Evolutionary conservation across 2,329 filamentous ascomycete species (phyloP).

Genomic region (Tympanopsis confertula): DNA sequence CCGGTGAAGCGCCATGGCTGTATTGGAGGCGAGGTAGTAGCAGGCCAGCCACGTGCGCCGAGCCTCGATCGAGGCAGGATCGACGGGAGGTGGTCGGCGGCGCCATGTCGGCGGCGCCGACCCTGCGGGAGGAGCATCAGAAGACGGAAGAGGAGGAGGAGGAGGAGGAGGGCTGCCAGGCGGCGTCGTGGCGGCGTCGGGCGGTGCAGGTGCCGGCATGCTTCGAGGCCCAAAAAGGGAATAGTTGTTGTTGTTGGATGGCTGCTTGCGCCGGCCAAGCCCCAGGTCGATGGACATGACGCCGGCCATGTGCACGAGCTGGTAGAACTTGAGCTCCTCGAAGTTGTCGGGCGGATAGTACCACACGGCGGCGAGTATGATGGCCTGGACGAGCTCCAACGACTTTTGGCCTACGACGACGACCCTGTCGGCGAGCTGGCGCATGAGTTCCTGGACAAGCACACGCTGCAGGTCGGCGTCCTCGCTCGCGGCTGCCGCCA

Average conservation of each 20-base stretch:
- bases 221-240: conserved; percentile 20
- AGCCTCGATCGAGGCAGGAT: conserved; percentile 40
- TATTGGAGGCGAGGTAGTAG: conserved; percentile 46
- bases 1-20: conserved; percentile 48
- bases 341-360: conserved; percentile 74
- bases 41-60: conserved; percentile 46
- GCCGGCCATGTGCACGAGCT: conserved; percentile 69
- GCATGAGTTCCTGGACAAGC: conserved; percentile 60
- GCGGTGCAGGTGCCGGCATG: conserved; percentile 15
- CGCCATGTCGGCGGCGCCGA: neutral
- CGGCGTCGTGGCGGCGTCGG: conserved; percentile 27
- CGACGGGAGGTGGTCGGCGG: conserved; percentile 22
- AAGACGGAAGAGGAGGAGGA: no score
- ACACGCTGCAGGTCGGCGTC: conserved; percentile 41
- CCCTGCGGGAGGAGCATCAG: neutral
- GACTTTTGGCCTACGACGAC: conserved; percentile 69
- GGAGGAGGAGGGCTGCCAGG: conserved; percentile 25
- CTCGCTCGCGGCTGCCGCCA: conserved; percentile 53
- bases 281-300: conserved; percentile 78
- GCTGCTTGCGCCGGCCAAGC: conserved; percentile 40
- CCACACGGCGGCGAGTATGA: conserved; percentile 69
- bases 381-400: conserved; percentile 69
- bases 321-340: conserved; percentile 82
- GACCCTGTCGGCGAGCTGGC: conserved; percentile 61
- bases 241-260: conserved; percentile 14